A percentile compares a stretch with the other conserved stretches of the same genome.
Evolutionary conservation across 2,329 filamentous ascomycete species (phyloP).

Genomic region (Nemania sp.): DNA sequence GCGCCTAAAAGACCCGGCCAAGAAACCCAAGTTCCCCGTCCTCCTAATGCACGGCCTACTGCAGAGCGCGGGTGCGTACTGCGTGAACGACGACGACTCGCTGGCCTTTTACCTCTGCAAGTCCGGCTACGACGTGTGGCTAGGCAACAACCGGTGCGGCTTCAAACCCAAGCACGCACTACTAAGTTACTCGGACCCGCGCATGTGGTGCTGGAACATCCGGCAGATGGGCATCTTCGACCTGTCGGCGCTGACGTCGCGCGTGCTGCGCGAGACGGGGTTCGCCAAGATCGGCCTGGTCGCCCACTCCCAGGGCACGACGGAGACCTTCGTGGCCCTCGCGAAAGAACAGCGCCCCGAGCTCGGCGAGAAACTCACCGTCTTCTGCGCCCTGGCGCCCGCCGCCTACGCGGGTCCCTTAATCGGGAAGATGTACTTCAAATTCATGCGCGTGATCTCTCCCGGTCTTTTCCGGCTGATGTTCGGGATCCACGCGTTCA

Average conservation of each 20-base stretch:
- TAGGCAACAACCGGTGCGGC: constrained; percentile 91
- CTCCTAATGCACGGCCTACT: constrained; percentile 86
- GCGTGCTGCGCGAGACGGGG: constrained; percentile 79
- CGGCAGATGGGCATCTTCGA: constrained; percentile 92
- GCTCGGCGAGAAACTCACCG: constrained; percentile 77
- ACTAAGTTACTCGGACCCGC: constrained; percentile 73
- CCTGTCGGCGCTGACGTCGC: constrained; percentile 76
- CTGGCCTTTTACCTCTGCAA: constrained; percentile 92
- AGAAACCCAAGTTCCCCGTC: constrained; percentile 73
- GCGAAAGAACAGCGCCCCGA: constrained; percentile 89
- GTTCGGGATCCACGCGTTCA: constrained; percentile 92
- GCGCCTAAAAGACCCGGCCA: constrained; percentile 42
- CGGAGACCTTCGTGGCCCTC: constrained; percentile 82
- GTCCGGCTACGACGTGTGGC: constrained; percentile 91
- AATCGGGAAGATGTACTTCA: constrained; percentile 86
- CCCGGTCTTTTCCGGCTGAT: constrained; percentile 75
- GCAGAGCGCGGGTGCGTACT: constrained; percentile 86
- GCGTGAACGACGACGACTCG: constrained; percentile 85
- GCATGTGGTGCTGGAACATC: constrained; percentile 98
- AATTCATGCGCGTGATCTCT: constrained; percentile 82
- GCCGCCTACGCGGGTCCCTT: constrained; percentile 87
- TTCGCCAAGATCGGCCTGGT: constrained; percentile 83
- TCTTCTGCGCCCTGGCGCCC: constrained; percentile 89
- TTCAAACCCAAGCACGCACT: constrained; percentile 76
- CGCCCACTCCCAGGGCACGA: constrained; percentile 89